phyloP scores from a whole-genome alignment of 495 filamentous ascomycete genomes.

The Daldinia caldariorum region DNA sequence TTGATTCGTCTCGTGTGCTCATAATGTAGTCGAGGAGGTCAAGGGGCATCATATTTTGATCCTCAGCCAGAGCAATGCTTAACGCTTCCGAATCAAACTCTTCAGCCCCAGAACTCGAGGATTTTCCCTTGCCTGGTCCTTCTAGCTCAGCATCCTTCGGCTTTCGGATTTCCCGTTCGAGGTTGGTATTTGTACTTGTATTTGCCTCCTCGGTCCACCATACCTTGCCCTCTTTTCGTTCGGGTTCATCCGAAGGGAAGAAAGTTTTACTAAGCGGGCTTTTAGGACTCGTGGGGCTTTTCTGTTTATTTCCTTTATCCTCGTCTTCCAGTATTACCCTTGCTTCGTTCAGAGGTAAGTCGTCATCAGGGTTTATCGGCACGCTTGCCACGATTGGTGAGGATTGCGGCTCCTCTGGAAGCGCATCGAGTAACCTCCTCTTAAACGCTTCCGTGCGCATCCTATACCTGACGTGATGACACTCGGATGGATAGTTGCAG shows the following conservation, averaged over 20 bases:
- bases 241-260: constrained; percentile 35
- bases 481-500: constrained; percentile 59
- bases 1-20: constrained; percentile 6
- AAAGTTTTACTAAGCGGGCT: constrained; percentile 38
- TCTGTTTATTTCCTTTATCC: background rate
- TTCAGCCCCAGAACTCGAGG: background rate
- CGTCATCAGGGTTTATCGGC: constrained; percentile 25
- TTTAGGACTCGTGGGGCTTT: constrained; percentile 27
- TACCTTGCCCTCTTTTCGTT: constrained; percentile 8
- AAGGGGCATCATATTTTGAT: constrained; percentile 18
- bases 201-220: constrained; percentile 15
- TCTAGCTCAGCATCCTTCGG: background rate
- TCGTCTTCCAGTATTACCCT: constrained; percentile 2
- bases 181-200: constrained; percentile 15
- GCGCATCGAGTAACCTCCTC: constrained; percentile 14
- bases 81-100: constrained; percentile 11
- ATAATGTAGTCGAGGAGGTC: background rate
- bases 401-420: constrained; percentile 14
- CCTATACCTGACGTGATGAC: constrained; percentile 46
- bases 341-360: constrained; percentile 25
- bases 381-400: constrained; percentile 9
- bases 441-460: constrained; percentile 29
- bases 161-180: background rate
- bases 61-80: constrained; percentile 15
- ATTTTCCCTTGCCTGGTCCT: background rate